Percentiles rank a stretch among this genome's conserved stretches.
phyloP scores from a whole-genome alignment of 2,329 filamentous ascomycete genomes.

The Arthrobotrys sinensis region DNA sequence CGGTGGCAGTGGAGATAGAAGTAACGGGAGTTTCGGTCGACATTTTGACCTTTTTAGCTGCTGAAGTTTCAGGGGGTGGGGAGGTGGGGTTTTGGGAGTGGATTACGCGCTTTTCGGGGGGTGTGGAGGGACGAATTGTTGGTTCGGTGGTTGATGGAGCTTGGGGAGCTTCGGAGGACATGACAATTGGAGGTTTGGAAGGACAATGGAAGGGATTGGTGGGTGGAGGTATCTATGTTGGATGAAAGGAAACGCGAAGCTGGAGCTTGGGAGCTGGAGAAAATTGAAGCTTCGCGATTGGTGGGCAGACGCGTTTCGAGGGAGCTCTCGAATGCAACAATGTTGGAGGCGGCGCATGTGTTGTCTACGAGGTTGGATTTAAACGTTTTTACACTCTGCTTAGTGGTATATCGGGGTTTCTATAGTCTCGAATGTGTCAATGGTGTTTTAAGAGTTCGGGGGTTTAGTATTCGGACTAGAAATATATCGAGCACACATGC shows the following conservation, averaged over 20 bases:
- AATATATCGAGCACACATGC: not conserved
- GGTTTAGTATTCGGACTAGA: not conserved
- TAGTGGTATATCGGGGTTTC: conserved; percentile 5
- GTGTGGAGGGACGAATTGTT: conserved; percentile 62
- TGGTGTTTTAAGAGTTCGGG: conserved; percentile 4
- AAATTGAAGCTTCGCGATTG: conserved; percentile 61
- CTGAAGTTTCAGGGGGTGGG: conserved; percentile 59
- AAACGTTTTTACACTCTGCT: not conserved
- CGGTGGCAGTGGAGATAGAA: conserved; percentile 63
- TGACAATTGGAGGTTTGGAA: conserved; percentile 43
- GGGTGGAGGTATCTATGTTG: conserved; percentile 10
- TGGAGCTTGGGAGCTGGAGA: conserved; percentile 48
- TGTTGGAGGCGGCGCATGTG: conserved; percentile 42
- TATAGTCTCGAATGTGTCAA: not conserved
- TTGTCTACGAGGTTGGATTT: conserved; percentile 33
- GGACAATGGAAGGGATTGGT: not conserved
- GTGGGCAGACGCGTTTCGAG: conserved; percentile 49
- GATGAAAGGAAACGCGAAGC: conserved; percentile 18
- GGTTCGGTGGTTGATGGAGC: conserved; percentile 59
- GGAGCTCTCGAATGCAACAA: conserved; percentile 54
- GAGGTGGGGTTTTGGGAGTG: conserved; percentile 66
- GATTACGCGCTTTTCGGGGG: conserved; percentile 66
- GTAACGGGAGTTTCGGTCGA: conserved; percentile 29
- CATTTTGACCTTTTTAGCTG: conserved; percentile 61
- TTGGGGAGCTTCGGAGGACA: conserved; percentile 46